Conservation (phyloP, 768 basidiomycete species). For the Amylocystis lapponica region DNA sequence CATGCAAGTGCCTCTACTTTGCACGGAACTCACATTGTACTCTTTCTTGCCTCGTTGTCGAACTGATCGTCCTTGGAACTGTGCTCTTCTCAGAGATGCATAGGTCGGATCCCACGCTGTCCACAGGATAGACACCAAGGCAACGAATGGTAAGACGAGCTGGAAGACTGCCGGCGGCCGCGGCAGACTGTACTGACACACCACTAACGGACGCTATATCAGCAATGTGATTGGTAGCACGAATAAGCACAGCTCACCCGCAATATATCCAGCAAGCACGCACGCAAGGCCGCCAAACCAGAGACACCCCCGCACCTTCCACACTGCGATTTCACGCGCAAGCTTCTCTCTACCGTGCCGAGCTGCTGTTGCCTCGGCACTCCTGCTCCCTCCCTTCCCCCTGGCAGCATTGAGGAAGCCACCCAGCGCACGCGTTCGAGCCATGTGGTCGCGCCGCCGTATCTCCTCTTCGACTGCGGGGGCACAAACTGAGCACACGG, state of each 20-base stretch:
- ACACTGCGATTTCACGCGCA: slow-evolving; percentile 48
- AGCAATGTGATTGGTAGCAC: not conserved
- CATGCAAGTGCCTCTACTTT: too few species aligned
- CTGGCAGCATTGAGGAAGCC: slow-evolving; percentile 60
- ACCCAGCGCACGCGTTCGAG: slow-evolving; percentile 69
- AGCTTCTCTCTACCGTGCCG: slow-evolving; percentile 38
- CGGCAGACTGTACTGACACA: slow-evolving; percentile 2
- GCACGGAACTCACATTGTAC: slow-evolving; percentile 49
- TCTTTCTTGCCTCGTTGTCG: slow-evolving; percentile 56
- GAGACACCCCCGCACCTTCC: slow-evolving; percentile 64
- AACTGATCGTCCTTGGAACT: slow-evolving; percentile 66
- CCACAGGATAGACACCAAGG: slow-evolving; percentile 65
- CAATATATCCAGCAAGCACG: slow-evolving; percentile 9
- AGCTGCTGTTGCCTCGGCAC: slow-evolving; percentile 38
- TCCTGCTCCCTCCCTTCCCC: slow-evolving; percentile 57
- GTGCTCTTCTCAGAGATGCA: slow-evolving; percentile 47
- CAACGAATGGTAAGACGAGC: slow-evolving; percentile 38
- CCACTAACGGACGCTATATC: not conserved
- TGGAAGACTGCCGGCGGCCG: slow-evolving; percentile 2
- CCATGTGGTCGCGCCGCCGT: slow-evolving; percentile 72
- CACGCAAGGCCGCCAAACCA: slow-evolving; percentile 48
- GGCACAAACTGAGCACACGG: slow-evolving; percentile 71
- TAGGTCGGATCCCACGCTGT: slow-evolving; percentile 87
- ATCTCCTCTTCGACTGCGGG: slow-evolving; percentile 83
- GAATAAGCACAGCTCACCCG: slow-evolving; percentile 9